Evolutionary conservation across 129 eudicot species (phyloP).

Genomic region (Flaveria trinervia): DNA sequence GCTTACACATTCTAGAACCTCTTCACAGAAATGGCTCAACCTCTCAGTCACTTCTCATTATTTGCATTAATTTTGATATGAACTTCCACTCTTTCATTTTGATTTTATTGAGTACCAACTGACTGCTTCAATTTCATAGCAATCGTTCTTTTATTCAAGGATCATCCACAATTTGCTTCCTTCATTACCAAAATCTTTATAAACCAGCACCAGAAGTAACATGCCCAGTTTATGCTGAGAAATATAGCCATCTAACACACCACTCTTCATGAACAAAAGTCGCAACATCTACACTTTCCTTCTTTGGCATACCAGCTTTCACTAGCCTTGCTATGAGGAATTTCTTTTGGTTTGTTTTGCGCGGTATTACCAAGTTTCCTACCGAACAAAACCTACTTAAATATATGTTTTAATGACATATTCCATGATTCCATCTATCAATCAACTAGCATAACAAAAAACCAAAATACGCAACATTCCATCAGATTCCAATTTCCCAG

Average conservation of each 20-base stretch:
- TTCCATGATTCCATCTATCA: too few relatives aligned
- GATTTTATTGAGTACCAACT: background rate
- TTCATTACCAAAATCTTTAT: background rate
- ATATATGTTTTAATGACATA: too few relatives aligned
- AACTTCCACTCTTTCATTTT: background rate
- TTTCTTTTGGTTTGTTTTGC: background rate
- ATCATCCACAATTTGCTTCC: background rate
- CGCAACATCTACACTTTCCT: background rate
- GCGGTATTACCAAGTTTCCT: background rate
- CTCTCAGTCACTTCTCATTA: background rate
- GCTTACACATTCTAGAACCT: slow-evolving; percentile 5
- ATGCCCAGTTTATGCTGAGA: background rate
- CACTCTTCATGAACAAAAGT: background rate
- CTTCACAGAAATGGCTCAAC: background rate
- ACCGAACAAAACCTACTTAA: background rate
- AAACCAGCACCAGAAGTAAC: background rate
- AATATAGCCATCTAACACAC: background rate
- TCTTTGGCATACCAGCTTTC: background rate
- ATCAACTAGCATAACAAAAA: too few relatives aligned
- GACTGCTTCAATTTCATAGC: background rate
- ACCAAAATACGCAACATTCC: too few relatives aligned
- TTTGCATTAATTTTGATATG: background rate
- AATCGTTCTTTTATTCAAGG: background rate
- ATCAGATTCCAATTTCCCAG: background rate
- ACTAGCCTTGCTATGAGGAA: background rate